phyloP scores from a whole-genome alignment of 78 protist genomes.

The Planoprotostelium fungivorum region DNA sequence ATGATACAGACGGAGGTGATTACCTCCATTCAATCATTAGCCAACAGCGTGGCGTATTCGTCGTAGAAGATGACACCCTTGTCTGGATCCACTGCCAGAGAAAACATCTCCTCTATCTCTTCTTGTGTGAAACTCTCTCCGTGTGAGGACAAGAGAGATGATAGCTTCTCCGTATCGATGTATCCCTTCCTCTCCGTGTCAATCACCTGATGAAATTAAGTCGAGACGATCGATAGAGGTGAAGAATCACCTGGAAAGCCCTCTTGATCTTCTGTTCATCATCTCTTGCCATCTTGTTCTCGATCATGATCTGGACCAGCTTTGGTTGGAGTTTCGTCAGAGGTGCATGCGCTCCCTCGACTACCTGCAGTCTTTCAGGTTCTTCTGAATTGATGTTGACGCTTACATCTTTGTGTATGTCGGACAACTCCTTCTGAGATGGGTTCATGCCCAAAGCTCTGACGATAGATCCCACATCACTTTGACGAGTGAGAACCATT shows the following conservation, averaged over 20 bases:
- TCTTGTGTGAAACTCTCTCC: neutral
- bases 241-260: neutral
- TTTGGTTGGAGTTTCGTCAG: neutral
- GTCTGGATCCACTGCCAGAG: neutral
- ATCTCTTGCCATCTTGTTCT: neutral
- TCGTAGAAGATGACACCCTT: neutral
- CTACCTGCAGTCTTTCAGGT: neutral
- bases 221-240: neutral
- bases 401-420: neutral
- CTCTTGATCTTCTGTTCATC: neutral
- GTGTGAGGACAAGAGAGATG: neutral
- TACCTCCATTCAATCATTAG: neutral
- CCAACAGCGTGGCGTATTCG: neutral
- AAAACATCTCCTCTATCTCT: neutral
- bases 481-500: neutral
- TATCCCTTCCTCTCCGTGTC: neutral
- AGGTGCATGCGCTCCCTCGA: neutral
- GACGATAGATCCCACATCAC: neutral
- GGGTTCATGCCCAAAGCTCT: neutral
- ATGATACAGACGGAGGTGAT: no score
- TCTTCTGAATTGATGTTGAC: neutral
- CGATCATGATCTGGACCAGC: neutral
- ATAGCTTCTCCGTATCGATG: neutral
- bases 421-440: neutral
- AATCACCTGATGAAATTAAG: neutral